phyloP scores from a whole-genome alignment of 2,329 filamentous ascomycete species.

The Sarocladiaceae sp. region DNA sequence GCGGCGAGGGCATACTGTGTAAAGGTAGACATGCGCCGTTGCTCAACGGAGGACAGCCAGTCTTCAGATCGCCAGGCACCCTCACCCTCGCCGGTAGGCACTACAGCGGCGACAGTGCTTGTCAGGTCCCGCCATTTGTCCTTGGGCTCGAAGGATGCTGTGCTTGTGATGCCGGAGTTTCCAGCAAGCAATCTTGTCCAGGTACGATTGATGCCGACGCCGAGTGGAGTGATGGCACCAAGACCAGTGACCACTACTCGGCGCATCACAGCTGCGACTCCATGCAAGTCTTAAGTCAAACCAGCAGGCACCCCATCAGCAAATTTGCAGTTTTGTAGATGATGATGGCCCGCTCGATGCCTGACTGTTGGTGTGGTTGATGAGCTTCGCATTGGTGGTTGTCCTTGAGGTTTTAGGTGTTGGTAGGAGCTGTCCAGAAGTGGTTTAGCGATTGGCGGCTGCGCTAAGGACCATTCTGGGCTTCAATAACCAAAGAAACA shows the following conservation, averaged over 20 bases:
- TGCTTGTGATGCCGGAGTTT: conserved; percentile 74
- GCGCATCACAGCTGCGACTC: conserved; percentile 44
- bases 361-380: no score
- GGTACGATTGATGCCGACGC: conserved; percentile 70
- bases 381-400: neutral
- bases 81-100: conserved; percentile 50
- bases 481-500: neutral
- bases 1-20: conserved; percentile 89
- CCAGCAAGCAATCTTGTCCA: conserved; percentile 80
- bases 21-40: conserved; percentile 83
- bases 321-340: no score
- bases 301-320: conserved; percentile 14
- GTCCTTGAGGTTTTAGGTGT: neutral
- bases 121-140: conserved; percentile 67
- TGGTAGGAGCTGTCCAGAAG: conserved; percentile 3
- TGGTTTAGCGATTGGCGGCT: neutral
- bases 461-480: conserved; percentile 1
- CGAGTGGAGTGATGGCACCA: conserved; percentile 78
- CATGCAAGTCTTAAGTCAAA: conserved; percentile 26
- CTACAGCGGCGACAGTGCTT: conserved; percentile 78
- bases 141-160: conserved; percentile 54
- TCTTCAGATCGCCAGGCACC: conserved; percentile 48
- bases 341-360: no score
- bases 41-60: conserved; percentile 50
- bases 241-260: conserved; percentile 82